Percentiles rank a stretch among this genome's conserved stretches.
These are phyloP conservation scores for Nicotiana tomentosiformis DNA, from an alignment of 257 asterid genomes.

Conservation along the genomic window DNA sequence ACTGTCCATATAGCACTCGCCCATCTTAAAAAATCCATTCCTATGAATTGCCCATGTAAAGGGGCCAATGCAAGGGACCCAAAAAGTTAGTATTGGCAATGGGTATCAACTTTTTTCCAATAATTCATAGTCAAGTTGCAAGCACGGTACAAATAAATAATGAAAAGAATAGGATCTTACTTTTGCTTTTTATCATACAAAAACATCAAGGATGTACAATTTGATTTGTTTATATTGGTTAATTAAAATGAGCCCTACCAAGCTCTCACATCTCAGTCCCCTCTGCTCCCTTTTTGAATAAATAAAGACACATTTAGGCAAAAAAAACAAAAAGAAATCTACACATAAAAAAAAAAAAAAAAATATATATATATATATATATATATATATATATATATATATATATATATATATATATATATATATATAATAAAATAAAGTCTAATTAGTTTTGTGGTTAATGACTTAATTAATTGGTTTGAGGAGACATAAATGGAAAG, in stretches of 20 bases:
- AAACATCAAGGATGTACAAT: conserved; percentile 9
- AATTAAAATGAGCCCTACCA: conserved; percentile 36
- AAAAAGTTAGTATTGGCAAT: conserved; percentile 30
- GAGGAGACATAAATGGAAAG: not conserved
- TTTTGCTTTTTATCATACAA: conserved; percentile 11
- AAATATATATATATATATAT: not conserved
- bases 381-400: not conserved
- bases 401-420: not conserved
- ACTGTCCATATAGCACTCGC: too few relatives aligned
- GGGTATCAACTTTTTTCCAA: conserved; percentile 29
- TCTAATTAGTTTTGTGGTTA: not conserved
- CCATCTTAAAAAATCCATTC: too few relatives aligned
- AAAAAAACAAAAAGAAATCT: not conserved
- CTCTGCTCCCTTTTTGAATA: not conserved
- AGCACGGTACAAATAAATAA: not conserved
- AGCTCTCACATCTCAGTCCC: conserved; percentile 6
- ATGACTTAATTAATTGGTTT: not conserved
- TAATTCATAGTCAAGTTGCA: conserved; percentile 31
- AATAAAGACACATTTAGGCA: not conserved
- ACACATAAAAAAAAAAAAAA: not conserved
- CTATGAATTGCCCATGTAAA: not conserved
- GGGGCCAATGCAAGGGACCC: not conserved
- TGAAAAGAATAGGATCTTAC: conserved; percentile 21
- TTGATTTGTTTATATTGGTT: conserved; percentile 27
- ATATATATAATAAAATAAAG: not conserved